These are phyloP conservation scores for Boletus subparvulus DNA, from an alignment of 768 basidiomycete genomes.

Conservation along the genomic window DNA sequence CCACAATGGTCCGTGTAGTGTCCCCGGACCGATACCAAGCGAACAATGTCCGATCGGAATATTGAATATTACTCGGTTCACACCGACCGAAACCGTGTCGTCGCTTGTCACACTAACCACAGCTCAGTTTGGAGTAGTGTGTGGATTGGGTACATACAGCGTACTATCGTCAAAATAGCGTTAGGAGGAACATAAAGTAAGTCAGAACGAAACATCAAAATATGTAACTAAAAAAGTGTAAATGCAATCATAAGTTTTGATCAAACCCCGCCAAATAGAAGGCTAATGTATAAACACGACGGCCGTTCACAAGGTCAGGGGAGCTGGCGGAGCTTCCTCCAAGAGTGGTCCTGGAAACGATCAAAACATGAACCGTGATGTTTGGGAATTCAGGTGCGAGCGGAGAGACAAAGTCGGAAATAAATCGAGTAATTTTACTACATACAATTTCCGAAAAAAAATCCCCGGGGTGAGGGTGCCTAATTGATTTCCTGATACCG, in stretches of 20 bases:
- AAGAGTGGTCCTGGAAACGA: constrained; percentile 21
- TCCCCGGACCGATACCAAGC: background rate
- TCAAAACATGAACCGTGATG: constrained; percentile 9
- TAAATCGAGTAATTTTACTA: constrained; percentile 8
- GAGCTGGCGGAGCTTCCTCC: constrained; percentile 1
- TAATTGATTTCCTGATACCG: constrained; percentile 30
- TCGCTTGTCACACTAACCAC: background rate
- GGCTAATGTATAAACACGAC: background rate
- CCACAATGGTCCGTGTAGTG: too few relatives aligned
- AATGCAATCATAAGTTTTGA: constrained; percentile 3
- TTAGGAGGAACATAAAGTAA: constrained; percentile 1
- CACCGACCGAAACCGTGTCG: background rate
- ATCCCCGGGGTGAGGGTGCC: background rate
- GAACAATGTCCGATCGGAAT: background rate
- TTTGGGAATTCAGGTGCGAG: background rate
- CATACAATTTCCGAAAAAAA: constrained; percentile 6
- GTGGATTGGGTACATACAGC: constrained; percentile 2
- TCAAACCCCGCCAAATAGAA: background rate
- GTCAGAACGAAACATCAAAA: background rate
- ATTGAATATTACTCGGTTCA: background rate
- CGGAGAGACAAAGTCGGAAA: background rate
- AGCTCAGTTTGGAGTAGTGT: background rate
- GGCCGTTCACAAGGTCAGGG: background rate
- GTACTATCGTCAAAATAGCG: background rate
- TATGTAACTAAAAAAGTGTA: background rate